Evolutionary conservation across 306 rosid genomes (phyloP), one percentile per base, ranked within the genome.

Genomic region (Hippophae tibetana): DNA sequence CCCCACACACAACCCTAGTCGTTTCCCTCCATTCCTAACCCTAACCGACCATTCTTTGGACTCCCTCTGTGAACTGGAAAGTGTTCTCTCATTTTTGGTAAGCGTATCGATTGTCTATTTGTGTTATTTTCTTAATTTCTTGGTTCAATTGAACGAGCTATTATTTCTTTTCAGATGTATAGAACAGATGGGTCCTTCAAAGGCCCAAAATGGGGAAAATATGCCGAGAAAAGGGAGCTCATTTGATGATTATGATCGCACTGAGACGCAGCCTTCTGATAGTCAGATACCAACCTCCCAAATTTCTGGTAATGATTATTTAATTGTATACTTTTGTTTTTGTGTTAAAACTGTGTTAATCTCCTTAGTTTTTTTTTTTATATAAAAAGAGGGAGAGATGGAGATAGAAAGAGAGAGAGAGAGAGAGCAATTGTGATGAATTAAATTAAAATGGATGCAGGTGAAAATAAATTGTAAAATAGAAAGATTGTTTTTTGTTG

Each of bases 201-300:
- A 67, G 13, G 62, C 69, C 14, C 74, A 69, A 48, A 64, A 66
- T 64, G 62, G 52, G 31, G 58, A n/a, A 25, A 49, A 27, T 9
- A 13, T 55, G 7, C 57, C 81, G 43, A 62, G 13, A 38, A 52
- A 64, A 31, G 40, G 41, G 31, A 26, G 47, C 10, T 52, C 73
- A 41, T 10, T 54, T 48, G 52, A 14, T 48, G 72, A 65, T 67
- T 18, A 56, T 42, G 55, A 65, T 47, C 52, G 27, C 66, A 44
- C 25, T 13, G 77, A 82, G 0, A 82, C 86, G 13, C 74, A 79
- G 55, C 67, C 79, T 18, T 55, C 76, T 65, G 81, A 80, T 31
- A 48, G 64, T 62, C 59, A 62, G 45, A 47, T 62, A 47, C 60
- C 77, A 5, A 70, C 58, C 52, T 69, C 81, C 45, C 54, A 70